phyloP scores from a whole-genome alignment of 176 grass and related monocot species.

The Carex cristatella region DNA sequence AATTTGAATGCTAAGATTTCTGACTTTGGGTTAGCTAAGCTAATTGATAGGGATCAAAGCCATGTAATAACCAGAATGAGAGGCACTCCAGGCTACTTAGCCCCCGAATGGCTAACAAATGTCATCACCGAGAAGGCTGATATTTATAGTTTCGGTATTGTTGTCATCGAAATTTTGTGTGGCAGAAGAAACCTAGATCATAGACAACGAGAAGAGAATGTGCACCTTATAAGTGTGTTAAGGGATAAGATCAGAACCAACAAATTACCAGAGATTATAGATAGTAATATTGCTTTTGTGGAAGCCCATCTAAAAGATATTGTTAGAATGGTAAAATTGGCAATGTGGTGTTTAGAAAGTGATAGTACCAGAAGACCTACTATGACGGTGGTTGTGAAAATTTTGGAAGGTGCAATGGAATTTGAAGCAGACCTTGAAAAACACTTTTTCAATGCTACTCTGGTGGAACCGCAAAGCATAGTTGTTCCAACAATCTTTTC shows the following conservation, averaged over 20 bases:
- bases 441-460: conserved; percentile 25
- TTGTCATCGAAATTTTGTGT: conserved; percentile 44
- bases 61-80: conserved; percentile 47
- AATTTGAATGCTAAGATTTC: conserved; percentile 45
- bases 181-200: conserved; percentile 49
- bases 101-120: conserved; percentile 47
- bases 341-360: conserved; percentile 49
- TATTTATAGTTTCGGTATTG: conserved; percentile 44
- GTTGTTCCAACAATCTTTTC: not conserved
- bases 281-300: conserved; percentile 10
- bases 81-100: conserved; percentile 45
- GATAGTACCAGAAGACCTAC: conserved; percentile 34
- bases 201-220: conserved; percentile 28
- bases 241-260: conserved; percentile 29
- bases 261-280: conserved; percentile 23
- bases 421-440: conserved; percentile 37
- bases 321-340: conserved; percentile 29
- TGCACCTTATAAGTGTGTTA: conserved; percentile 30
- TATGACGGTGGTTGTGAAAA: conserved; percentile 44
- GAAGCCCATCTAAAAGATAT: conserved; percentile 28
- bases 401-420: conserved; percentile 39
- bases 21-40: conserved; percentile 52
- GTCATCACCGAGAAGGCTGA: conserved; percentile 46
- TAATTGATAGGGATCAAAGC: conserved; percentile 45
- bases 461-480: not conserved